phyloP scores from a whole-genome alignment of 2,329 filamentous ascomycete species.

The Microdochium trichocladiopsis region DNA sequence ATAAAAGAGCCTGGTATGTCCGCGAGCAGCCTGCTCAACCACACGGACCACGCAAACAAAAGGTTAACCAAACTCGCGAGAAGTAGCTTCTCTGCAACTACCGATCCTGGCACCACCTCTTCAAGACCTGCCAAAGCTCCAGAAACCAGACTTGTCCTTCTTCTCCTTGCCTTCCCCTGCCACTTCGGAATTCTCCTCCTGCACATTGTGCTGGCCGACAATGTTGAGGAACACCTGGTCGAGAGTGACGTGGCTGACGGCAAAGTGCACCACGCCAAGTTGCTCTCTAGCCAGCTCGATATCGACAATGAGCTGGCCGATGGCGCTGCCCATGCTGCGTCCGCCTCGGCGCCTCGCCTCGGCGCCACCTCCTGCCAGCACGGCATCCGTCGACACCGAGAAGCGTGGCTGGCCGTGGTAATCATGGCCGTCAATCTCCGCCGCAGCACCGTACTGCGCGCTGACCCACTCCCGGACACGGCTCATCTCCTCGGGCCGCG shows the following conservation, averaged over 20 bases:
- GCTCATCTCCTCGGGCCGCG: slow-evolving; percentile 60
- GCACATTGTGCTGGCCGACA: slow-evolving; percentile 70
- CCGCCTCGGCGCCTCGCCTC: slow-evolving; percentile 11
- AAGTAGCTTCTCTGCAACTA: too few species aligned
- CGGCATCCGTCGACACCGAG: slow-evolving; percentile 56
- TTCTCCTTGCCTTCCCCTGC: slow-evolving; percentile 11
- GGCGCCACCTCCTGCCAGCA: slow-evolving; percentile 6
- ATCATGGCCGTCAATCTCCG: slow-evolving; percentile 62
- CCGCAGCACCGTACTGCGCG: slow-evolving; percentile 48
- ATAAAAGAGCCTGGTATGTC: too few species aligned
- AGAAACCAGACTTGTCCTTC: too few species aligned
- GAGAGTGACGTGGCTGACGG: slow-evolving; percentile 76
- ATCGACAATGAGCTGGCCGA: slow-evolving; percentile 62
- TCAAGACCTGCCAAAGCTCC: too few species aligned
- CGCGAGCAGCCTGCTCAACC: too few species aligned
- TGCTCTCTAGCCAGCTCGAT: slow-evolving; percentile 64
- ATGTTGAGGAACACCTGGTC: slow-evolving; percentile 89
- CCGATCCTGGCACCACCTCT: too few species aligned
- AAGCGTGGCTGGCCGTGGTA: slow-evolving; percentile 86
- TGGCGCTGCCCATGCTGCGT: too few species aligned
- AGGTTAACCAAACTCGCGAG: too few species aligned
- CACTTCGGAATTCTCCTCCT: slow-evolving; percentile 51
- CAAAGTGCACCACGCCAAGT: slow-evolving; percentile 77
- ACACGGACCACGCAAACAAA: too few species aligned
- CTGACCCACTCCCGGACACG: slow-evolving; percentile 60